Percentiles rank a stretch among this genome's conserved stretches.
Conservation (phyloP, 768 basidiomycete species). For the Steccherinum ochraceum region DNA sequence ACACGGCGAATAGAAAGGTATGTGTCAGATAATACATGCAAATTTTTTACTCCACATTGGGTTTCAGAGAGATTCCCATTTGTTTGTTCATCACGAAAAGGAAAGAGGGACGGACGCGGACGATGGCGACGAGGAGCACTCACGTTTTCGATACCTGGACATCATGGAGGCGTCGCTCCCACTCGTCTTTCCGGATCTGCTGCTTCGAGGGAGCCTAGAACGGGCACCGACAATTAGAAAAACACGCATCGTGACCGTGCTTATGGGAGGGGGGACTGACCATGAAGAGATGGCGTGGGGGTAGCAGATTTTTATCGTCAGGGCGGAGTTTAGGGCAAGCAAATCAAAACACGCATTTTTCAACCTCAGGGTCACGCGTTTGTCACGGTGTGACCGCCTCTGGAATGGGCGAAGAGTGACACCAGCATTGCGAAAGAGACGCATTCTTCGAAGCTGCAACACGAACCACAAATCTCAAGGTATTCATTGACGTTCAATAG, state of each 20-base stretch:
- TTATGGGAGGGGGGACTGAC: constrained; percentile 13
- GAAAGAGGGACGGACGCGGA: constrained; percentile 7
- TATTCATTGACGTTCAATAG: no score
- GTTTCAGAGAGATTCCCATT: constrained; percentile 99
- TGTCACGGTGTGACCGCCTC: background rate
- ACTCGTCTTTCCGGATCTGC: constrained; percentile 71
- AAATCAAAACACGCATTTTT: background rate
- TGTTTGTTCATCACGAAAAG: constrained; percentile 55
- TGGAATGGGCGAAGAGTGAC: no score
- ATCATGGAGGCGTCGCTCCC: constrained; percentile 78
- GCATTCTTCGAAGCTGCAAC: no score
- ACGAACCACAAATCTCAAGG: no score
- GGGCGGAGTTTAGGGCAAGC: constrained; percentile 34
- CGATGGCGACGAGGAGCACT: constrained; percentile 44
- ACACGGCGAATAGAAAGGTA: constrained; percentile 16
- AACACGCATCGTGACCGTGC: background rate
- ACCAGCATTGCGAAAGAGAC: no score
- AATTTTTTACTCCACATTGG: constrained; percentile 57
- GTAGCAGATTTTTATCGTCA: constrained; percentile 27
- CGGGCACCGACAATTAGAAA: constrained; percentile 4
- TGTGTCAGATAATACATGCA: constrained; percentile 88
- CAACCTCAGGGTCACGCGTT: background rate
- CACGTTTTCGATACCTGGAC: constrained; percentile 86
- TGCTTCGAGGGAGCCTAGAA: constrained; percentile 39
- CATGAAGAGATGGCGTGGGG: constrained; percentile 18